A percentile compares a stretch with the other conserved stretches of the same genome.
phyloP scores from a whole-genome alignment of 345 rosid genomes.

The Populus simonii region DNA sequence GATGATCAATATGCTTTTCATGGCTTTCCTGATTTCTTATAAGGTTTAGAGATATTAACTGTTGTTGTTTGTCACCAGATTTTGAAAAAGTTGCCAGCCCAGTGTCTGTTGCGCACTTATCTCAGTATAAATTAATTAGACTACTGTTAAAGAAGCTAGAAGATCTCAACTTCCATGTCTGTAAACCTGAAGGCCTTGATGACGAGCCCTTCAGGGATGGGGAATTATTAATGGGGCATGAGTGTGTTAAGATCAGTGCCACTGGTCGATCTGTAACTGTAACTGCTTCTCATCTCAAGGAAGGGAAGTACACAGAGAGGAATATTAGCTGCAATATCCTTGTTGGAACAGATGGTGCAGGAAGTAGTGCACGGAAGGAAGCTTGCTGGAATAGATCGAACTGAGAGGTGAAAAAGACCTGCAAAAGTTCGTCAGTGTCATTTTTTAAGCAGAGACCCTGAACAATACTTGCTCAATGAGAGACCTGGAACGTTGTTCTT shows the following conservation, averaged over 20 bases:
- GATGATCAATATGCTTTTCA: neutral
- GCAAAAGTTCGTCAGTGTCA: constrained; percentile 91
- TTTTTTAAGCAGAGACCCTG: constrained; percentile 79
- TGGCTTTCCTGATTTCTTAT: neutral
- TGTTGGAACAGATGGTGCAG: constrained; percentile 89
- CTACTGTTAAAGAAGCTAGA: constrained; percentile 68
- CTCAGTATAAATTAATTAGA: constrained; percentile 70
- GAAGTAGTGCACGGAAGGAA: constrained; percentile 58
- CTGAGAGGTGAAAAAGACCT: constrained; percentile 74
- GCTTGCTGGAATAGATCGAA: constrained; percentile 46
- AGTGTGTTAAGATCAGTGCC: constrained; percentile 64
- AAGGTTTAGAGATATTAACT: constrained; percentile 4
- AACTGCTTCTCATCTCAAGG: constrained; percentile 52
- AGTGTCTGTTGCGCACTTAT: constrained; percentile 83
- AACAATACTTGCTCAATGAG: constrained; percentile 54
- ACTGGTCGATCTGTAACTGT: constrained; percentile 45
- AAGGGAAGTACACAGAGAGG: constrained; percentile 46
- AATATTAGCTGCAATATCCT: constrained; percentile 57
- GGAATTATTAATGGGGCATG: constrained; percentile 72
- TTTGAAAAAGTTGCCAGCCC: constrained; percentile 82
- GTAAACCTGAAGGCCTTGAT: constrained; percentile 27
- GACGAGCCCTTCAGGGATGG: constrained; percentile 31
- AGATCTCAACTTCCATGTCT: constrained; percentile 46
- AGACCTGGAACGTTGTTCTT: constrained; percentile 93
- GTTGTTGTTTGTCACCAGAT: constrained; percentile 44